Evolutionary conservation across 305 asterid genomes (phyloP).

Genomic region (Fraxinus sp.): DNA sequence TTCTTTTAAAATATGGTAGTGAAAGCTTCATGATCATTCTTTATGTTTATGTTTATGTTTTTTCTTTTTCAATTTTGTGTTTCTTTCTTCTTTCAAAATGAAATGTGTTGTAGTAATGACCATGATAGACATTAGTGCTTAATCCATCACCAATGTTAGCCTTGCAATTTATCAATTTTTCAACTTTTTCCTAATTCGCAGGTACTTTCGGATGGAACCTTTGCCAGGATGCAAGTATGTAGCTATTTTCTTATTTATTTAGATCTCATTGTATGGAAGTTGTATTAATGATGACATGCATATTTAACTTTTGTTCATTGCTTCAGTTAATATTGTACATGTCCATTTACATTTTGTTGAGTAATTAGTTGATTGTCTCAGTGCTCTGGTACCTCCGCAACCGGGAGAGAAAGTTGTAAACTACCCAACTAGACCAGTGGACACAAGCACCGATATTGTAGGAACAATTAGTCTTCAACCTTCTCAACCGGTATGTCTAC

Average conservation of each 20-base stretch:
- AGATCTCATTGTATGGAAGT: constrained; percentile 1
- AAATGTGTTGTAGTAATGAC: constrained; percentile 7
- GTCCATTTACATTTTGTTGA: constrained; percentile 13
- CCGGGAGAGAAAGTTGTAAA: constrained; percentile 91
- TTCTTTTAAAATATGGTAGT: neutral
- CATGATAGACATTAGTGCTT: constrained; percentile 5
- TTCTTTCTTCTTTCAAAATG: neutral
- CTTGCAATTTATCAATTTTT: constrained; percentile 15
- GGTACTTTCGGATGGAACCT: constrained; percentile 95
- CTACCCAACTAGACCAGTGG: constrained; percentile 94
- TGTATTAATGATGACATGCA: neutral
- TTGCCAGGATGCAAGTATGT: constrained; percentile 92
- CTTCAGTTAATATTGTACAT: constrained; percentile 10
- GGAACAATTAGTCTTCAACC: constrained; percentile 95
- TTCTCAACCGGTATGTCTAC: constrained; percentile 68
- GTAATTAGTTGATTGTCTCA: constrained; percentile 37
- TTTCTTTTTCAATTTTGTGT: neutral
- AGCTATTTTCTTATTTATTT: constrained; percentile 7
- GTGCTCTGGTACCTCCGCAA: constrained; percentile 80
- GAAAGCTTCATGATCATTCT: constrained; percentile 16
- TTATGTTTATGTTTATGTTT: neutral
- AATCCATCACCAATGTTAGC: neutral
- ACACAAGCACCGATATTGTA: constrained; percentile 84
- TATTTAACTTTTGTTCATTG: neutral
- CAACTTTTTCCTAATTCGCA: constrained; percentile 29